Evolutionary conservation across 2,329 filamentous ascomycete genomes (phyloP).

Genomic region (Thermoascus crustaceus): DNA sequence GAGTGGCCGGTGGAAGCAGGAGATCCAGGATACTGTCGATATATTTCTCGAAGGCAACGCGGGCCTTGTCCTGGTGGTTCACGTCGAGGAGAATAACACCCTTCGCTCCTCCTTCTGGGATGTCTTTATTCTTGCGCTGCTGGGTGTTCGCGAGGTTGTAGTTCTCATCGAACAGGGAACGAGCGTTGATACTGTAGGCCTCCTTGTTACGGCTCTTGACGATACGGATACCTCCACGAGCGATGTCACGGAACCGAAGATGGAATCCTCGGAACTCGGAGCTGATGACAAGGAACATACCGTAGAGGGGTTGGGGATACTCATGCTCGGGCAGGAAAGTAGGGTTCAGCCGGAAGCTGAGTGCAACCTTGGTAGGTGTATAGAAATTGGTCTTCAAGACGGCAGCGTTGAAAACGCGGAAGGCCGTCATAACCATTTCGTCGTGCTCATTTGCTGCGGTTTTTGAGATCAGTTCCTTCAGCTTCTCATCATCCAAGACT

Average conservation of each 20-base stretch:
- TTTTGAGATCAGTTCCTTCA: slow-evolving; percentile 69
- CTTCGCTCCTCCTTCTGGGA: slow-evolving; percentile 95
- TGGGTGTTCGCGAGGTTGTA: slow-evolving; percentile 97
- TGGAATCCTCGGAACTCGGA: slow-evolving; percentile 97
- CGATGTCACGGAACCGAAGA: slow-evolving; percentile 92
- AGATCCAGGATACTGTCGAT: slow-evolving; percentile 98
- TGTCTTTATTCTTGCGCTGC: slow-evolving; percentile 99
- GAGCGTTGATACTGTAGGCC: slow-evolving; percentile 90
- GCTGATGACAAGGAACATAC: slow-evolving; percentile 97
- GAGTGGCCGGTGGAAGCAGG: slow-evolving; percentile 77
- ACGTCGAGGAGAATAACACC: slow-evolving; percentile 92
- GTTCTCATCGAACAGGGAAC: slow-evolving; percentile 96
- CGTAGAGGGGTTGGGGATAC: slow-evolving; percentile 87
- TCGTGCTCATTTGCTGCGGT: slow-evolving; percentile 90
- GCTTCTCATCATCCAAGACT: slow-evolving; percentile 64
- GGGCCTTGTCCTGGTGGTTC: slow-evolving; percentile 86
- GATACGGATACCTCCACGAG: slow-evolving; percentile 93
- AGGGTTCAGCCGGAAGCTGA: slow-evolving; percentile 84
- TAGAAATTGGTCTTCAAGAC: slow-evolving; percentile 97
- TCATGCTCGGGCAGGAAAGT: slow-evolving; percentile 81
- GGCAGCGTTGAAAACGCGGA: slow-evolving; percentile 88
- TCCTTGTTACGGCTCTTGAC: slow-evolving; percentile 97
- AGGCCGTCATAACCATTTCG: slow-evolving; percentile 94
- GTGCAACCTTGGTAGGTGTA: slow-evolving; percentile 94
- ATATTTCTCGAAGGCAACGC: slow-evolving; percentile 96